phyloP scores from a whole-genome alignment of 2,329 filamentous ascomycete genomes.

The Colletotrichum gloeosporioides region DNA sequence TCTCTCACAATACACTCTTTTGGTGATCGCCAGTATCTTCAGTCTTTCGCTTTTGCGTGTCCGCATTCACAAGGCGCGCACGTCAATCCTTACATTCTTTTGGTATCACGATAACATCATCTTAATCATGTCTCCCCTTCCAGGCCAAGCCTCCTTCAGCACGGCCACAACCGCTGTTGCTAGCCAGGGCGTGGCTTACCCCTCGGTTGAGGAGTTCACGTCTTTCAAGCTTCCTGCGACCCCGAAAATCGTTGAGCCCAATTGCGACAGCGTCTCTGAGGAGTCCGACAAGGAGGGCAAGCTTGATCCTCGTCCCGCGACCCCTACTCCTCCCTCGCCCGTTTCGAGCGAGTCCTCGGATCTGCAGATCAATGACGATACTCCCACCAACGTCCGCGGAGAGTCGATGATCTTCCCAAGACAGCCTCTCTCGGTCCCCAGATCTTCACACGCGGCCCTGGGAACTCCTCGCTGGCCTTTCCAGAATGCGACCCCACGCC shows the following conservation, averaged over 20 bases:
- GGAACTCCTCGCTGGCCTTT: conserved; percentile 13
- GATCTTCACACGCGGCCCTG: not conserved
- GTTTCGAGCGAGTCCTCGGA: not conserved
- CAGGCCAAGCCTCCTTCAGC: conserved; percentile 4
- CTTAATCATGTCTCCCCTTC: not conserved
- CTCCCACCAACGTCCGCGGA: not conserved
- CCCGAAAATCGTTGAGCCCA: not conserved
- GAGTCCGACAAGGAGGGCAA: not conserved
- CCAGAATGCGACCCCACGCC: conserved; percentile 9
- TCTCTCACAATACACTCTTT: not conserved
- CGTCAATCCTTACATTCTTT: not conserved
- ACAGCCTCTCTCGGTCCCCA: not conserved
- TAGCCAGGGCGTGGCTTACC: not conserved
- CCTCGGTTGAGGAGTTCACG: not conserved
- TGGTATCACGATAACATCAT: not conserved
- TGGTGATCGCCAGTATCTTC: not conserved
- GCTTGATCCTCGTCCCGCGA: not conserved
- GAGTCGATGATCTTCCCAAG: conserved; percentile 6
- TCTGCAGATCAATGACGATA: not conserved
- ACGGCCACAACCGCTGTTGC: not conserved
- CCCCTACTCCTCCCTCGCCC: conserved; percentile 6
- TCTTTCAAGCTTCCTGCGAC: not conserved
- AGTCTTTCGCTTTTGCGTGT: not conserved
- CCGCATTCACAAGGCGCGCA: not conserved
- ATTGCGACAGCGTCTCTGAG: not conserved